Evolutionary conservation across 345 rosid genomes (phyloP), one percentile per base, ranked within the genome.

Genomic region (Aethionema arabicum): DNA sequence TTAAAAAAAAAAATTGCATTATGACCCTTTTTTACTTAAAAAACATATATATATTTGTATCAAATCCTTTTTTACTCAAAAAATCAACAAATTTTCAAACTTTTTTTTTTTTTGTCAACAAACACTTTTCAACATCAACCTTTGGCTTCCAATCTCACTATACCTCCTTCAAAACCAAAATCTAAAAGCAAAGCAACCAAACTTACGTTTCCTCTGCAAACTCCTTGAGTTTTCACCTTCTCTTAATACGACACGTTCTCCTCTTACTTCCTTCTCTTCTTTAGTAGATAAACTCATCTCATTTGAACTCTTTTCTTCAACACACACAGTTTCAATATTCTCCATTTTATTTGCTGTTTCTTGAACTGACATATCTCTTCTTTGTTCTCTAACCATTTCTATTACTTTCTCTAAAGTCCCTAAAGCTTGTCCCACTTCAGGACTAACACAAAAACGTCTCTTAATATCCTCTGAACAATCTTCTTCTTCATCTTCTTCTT

Each of bases 341-440:
- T 70, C 64, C 15, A 57, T 29, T 15, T 14, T 4, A 41, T 65
- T 63, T 0, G 57, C 35, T 63, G 60, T 56, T 13, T 65, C 70
- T 16, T 39, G 75, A 6, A 30, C 61, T 45, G 64, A 63, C 11
- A 74, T 49, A 41, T 68, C 67, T 37, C 46, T 30, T 65, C 82
- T 77, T 40, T 72, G 29, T 66, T 84, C 67, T 4, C 76, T 81
- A 59, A 84, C 79, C 61, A 84, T 36, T 12, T 72, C 68, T 62
- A 93, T 84, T 41, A 66, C 95, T 72, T 73, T 83, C 58, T 93
- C 99, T 67, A 93, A 63, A 13, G 83, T 87, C 68, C 82, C 79
- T 62, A 93, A 76, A 54, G 97, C 99, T 53, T 80, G 80, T 66
- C 80, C 73, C 29, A 93, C 95, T 78, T 75, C 77, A 12, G 85